Percentiles rank a stretch among this genome's conserved stretches.
phyloP scores from a whole-genome alignment of 2,329 filamentous ascomycete species.

The Pestalotiopsis sp. region DNA sequence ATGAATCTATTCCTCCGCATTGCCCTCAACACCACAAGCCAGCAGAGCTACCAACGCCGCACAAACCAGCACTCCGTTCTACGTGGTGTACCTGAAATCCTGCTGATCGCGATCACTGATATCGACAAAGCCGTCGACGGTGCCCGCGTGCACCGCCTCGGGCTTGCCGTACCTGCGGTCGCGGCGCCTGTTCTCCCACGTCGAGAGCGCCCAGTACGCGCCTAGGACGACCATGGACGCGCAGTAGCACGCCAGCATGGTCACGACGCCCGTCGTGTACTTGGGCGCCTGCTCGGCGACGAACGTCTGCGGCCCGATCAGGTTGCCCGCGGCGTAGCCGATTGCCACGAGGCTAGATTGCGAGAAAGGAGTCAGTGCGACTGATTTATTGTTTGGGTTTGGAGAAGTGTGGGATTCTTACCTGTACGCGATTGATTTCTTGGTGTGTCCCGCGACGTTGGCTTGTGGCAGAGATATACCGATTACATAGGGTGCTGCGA shows the following conservation, averaged over 20 bases:
- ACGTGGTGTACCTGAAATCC: neutral
- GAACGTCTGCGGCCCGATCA: conserved; percentile 46
- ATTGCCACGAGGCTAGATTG: conserved; percentile 35
- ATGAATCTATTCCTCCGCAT: neutral
- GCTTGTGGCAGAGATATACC: conserved; percentile 29
- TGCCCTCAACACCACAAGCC: neutral
- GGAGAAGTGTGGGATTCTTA: neutral
- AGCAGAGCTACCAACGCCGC: neutral
- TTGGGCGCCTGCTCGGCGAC: conserved; percentile 39
- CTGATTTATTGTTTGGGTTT: neutral
- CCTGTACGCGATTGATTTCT: conserved; percentile 40
- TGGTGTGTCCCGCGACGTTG: conserved; percentile 36
- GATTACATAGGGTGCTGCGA: conserved; percentile 28
- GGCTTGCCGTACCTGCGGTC: conserved; percentile 29
- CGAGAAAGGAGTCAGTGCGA: neutral
- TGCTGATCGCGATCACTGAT: neutral
- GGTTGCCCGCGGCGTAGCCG: conserved; percentile 42
- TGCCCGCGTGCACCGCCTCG: conserved; percentile 21
- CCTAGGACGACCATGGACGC: conserved; percentile 33
- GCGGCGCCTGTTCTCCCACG: conserved; percentile 26
- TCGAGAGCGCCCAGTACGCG: conserved; percentile 33
- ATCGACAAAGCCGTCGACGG: conserved; percentile 22
- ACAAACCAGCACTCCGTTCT: too few relatives aligned
- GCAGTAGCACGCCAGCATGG: conserved; percentile 39
- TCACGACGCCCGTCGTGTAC: conserved; percentile 38